Conservation (phyloP, 257 asterid species). For the Solanum medicagineum region DNA sequence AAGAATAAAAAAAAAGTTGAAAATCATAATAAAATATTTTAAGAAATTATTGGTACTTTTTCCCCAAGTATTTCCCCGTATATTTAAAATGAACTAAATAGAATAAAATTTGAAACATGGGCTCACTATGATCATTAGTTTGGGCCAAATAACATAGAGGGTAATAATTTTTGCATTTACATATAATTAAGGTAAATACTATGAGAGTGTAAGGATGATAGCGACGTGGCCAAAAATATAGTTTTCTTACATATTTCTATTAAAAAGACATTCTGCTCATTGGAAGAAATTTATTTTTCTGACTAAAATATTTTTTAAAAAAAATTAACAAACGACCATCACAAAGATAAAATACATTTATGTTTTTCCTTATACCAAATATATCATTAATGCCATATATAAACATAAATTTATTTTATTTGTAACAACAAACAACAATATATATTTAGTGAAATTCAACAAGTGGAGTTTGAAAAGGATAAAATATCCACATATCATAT, state of each 20-base stretch:
- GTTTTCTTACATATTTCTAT: too few relatives aligned
- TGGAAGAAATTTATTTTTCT: not conserved
- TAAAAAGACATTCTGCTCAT: not conserved
- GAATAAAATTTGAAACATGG: not conserved
- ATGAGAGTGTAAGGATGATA: not conserved
- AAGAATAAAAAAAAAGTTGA: not conserved
- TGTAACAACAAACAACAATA: not conserved
- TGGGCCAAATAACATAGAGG: not conserved
- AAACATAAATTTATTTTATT: not conserved
- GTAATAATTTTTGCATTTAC: not conserved
- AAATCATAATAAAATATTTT: not conserved
- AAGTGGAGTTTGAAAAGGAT: too few relatives aligned
- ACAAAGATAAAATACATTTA: not conserved
- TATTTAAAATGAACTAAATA: not conserved
- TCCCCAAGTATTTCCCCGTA: not conserved
- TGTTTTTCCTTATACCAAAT: not conserved
- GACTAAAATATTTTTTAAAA: not conserved
- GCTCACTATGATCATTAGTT: not conserved
- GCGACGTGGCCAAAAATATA: not conserved
- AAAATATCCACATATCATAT: too few relatives aligned
- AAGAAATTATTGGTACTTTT: not conserved
- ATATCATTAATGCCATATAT: not conserved
- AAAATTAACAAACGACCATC: not conserved
- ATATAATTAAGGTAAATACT: not conserved
- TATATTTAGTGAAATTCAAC: too few relatives aligned